These are phyloP conservation scores for Tetrahymena elliotti DNA, from an alignment of 73 alveolate genomes.

Conservation along the genomic window DNA sequence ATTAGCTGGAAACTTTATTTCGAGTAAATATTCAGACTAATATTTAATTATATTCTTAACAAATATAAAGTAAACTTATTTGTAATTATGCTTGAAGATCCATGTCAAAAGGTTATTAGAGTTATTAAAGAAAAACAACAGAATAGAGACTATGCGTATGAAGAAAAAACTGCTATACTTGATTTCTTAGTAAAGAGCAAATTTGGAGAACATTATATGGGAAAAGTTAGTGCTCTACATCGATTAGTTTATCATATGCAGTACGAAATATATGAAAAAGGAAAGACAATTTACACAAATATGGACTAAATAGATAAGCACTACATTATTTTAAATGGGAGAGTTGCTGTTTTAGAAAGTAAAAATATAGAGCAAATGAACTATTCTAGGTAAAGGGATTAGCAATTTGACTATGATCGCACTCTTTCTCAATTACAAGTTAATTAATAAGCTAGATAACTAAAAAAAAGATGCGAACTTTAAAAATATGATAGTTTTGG, in stretches of 20 bases:
- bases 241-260: neutral
- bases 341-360: neutral
- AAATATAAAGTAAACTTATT: neutral
- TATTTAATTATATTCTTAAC: neutral
- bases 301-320: neutral
- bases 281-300: neutral
- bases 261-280: neutral
- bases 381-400: neutral
- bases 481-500: neutral
- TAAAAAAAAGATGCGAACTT: neutral
- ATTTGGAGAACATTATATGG: neutral
- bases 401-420: neutral
- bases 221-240: neutral
- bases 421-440: neutral
- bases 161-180: neutral
- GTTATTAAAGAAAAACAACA: neutral
- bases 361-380: neutral
- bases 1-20: neutral
- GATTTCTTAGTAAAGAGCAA: neutral
- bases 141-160: neutral
- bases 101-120: neutral
- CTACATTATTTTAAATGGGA: neutral
- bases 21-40: neutral
- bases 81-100: neutral
- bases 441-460: neutral